These are phyloP conservation scores for Davidsoniella eucalypti DNA, from an alignment of 2,329 filamentous ascomycete species.

Conservation along the genomic window DNA sequence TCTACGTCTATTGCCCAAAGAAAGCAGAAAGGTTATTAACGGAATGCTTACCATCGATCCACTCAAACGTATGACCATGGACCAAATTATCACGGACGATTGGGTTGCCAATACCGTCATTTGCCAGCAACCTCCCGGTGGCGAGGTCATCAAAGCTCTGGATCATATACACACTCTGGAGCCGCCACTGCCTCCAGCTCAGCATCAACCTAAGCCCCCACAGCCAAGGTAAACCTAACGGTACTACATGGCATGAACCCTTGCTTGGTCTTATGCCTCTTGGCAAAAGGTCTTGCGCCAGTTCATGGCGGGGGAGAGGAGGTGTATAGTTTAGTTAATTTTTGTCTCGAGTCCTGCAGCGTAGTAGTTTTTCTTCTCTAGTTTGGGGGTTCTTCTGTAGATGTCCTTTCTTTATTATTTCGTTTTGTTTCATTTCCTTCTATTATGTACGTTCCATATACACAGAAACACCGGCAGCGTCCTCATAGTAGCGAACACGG, in stretches of 20 bases:
- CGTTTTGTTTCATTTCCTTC: neutral
- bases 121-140: slow-evolving; percentile 59
- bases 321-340: neutral
- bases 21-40: slow-evolving; percentile 77
- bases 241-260: neutral
- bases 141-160: slow-evolving; percentile 52
- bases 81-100: slow-evolving; percentile 71
- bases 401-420: no score
- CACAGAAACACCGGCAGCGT: neutral
- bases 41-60: slow-evolving; percentile 87
- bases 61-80: slow-evolving; percentile 64
- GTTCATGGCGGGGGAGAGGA: neutral
- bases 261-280: no score
- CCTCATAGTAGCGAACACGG: no score
- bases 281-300: no score
- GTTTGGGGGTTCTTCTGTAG: no score
- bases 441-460: neutral
- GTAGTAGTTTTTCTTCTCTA: no score
- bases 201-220: slow-evolving; percentile 4
- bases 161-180: slow-evolving; percentile 78
- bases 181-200: slow-evolving; percentile 37
- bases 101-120: slow-evolving; percentile 81
- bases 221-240: neutral
- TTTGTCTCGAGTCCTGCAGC: no score
- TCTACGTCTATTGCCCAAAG: slow-evolving; percentile 69